Evolutionary conservation across 1,139 yeast species (phyloP).

Genomic region (Zygoascus sp.): DNA sequence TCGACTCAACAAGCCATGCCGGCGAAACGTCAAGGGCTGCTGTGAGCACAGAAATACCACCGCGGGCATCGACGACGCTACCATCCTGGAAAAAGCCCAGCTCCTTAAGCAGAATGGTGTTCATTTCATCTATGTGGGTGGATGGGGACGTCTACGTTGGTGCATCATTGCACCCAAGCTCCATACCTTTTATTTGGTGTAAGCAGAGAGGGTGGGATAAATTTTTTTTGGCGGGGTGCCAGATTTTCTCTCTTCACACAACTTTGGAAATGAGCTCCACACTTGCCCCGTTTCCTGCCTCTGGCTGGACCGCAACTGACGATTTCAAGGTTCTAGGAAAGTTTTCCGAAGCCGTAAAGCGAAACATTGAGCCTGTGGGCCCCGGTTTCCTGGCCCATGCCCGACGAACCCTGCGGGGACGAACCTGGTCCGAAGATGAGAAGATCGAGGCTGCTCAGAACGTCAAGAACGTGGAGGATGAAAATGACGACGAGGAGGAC

Average conservation of each 20-base stretch:
- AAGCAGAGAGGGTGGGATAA: too few relatives aligned
- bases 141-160: too few relatives aligned
- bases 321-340: conserved; percentile 31
- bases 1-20: conserved; percentile 52
- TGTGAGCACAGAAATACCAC: conserved; percentile 45
- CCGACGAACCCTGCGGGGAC: conserved; percentile 91
- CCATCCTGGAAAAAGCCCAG: conserved; percentile 52
- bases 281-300: conserved; percentile 20
- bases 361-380: conserved; percentile 95
- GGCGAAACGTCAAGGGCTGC: conserved; percentile 62
- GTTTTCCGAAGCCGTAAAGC: conserved; percentile 66
- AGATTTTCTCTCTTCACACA: conserved; percentile 5
- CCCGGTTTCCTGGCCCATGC: conserved; percentile 96
- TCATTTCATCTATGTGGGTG: too few relatives aligned
- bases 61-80: conserved; percentile 36
- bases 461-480: conserved; percentile 67
- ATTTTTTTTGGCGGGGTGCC: too few relatives aligned
- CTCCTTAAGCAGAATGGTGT: conserved; percentile 38
- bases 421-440: conserved; percentile 98
- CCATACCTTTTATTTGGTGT: too few relatives aligned
- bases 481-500: conserved; percentile 73
- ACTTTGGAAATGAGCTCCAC: conserved; percentile 17
- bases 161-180: too few relatives aligned
- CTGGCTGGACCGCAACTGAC: conserved; percentile 31
- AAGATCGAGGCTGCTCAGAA: conserved; percentile 88